These are phyloP conservation scores for Crithidia thermophila DNA, from an alignment of 208 protist genomes.

Conservation along the genomic window DNA sequence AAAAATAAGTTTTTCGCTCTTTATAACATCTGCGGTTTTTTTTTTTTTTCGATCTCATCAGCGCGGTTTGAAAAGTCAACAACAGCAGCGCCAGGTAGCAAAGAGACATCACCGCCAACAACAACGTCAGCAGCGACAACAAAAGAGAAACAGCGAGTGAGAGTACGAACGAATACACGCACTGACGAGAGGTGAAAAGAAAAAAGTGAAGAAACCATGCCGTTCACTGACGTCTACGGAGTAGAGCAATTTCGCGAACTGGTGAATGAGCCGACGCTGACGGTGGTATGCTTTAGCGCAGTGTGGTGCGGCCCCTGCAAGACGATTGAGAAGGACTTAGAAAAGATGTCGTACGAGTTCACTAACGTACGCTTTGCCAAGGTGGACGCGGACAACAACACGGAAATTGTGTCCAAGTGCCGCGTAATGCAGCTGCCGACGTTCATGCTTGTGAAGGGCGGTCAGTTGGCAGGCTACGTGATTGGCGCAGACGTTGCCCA, in stretches of 20 bases:
- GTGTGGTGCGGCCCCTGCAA: slow-evolving; percentile 88
- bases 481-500: slow-evolving; percentile 71
- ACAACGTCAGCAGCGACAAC: no score
- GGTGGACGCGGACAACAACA: slow-evolving; percentile 84
- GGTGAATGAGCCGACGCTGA: slow-evolving; percentile 56
- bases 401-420: slow-evolving; percentile 79
- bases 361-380: slow-evolving; percentile 68
- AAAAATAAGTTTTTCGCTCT: no score
- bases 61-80: no score
- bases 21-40: no score
- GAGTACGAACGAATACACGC: background rate
- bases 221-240: slow-evolving; percentile 74
- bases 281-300: slow-evolving; percentile 77
- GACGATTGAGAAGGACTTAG: slow-evolving; percentile 71
- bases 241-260: slow-evolving; percentile 76
- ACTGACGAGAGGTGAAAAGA: background rate
- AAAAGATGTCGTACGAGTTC: slow-evolving; percentile 81
- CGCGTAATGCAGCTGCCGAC: slow-evolving; percentile 78
- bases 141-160: no score
- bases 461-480: slow-evolving; percentile 68
- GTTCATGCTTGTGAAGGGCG: slow-evolving; percentile 72
- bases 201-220: slow-evolving; percentile 38
- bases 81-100: no score
- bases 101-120: no score
- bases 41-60: no score